phyloP scores from a whole-genome alignment of 176 grass and related monocot species.

The Oryza rufipogon region DNA sequence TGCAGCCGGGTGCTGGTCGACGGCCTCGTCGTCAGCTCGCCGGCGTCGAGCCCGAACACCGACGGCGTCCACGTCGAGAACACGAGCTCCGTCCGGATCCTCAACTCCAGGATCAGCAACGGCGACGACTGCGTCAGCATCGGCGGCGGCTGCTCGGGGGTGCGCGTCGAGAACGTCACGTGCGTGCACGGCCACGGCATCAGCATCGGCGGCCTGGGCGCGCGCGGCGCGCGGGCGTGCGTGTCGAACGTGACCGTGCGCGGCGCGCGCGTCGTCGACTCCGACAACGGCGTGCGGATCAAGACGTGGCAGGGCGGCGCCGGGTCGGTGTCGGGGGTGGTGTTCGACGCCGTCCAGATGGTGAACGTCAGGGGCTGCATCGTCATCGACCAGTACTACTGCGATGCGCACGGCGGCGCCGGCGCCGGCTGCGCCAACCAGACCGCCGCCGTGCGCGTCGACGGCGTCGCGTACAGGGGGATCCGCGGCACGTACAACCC shows the following conservation, averaged over 20 bases:
- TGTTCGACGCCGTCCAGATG: conserved; percentile 62
- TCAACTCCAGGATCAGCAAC: conserved; percentile 69
- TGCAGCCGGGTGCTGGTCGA: conserved; percentile 63
- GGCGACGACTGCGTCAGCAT: conserved; percentile 85
- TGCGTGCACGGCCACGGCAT: conserved; percentile 80
- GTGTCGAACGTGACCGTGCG: conserved; percentile 72
- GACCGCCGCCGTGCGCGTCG: conserved; percentile 61
- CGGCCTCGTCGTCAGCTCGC: conserved; percentile 58
- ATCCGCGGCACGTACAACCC: conserved; percentile 73
- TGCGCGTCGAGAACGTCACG: conserved; percentile 69
- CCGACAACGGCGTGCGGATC: conserved; percentile 80
- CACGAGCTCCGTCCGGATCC: conserved; percentile 59
- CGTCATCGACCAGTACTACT: conserved; percentile 89
- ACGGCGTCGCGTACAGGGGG: conserved; percentile 57
- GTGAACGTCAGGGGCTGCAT: conserved; percentile 82
- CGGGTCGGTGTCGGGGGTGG: conserved; percentile 53
- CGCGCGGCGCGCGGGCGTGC: conserved; percentile 63
- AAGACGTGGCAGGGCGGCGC: conserved; percentile 91
- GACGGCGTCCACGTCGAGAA: conserved; percentile 91
- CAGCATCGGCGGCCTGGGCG: conserved; percentile 88
- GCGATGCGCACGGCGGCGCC: conserved; percentile 37
- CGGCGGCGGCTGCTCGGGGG: conserved; percentile 60
- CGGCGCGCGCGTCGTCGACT: conserved; percentile 54
- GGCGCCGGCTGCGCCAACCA: conserved; percentile 58
- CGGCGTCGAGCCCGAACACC: conserved; percentile 75